Conservation (phyloP, 225 moss, liverwort and hornwort species). For the Physcomitrellopsis africana region DNA sequence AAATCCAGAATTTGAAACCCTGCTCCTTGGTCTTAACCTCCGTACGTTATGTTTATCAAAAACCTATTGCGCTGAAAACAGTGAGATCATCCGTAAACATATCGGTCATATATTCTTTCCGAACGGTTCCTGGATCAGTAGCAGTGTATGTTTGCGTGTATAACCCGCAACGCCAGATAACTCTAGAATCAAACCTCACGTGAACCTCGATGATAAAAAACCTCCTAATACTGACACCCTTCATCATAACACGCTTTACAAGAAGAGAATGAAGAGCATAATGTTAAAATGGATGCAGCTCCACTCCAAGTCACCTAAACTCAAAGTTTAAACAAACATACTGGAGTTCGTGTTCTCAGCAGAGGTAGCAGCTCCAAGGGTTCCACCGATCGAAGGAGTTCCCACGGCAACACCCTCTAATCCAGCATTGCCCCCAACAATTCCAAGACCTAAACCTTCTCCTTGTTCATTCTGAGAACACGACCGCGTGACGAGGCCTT, state of each 20-base stretch:
- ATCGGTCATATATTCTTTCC: neutral
- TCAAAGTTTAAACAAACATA: too few relatives aligned
- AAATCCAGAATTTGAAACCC: neutral
- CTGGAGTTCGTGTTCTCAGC: too few relatives aligned
- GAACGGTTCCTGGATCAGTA: neutral
- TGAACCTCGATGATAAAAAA: neutral
- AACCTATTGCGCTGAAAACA: neutral
- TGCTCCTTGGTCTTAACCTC: neutral
- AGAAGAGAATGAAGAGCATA: too few relatives aligned
- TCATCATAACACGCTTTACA: too few relatives aligned
- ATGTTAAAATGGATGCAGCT: neutral
- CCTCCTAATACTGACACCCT: too few relatives aligned
- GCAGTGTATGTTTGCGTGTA: neutral
- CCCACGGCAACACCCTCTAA: neutral
- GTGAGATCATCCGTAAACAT: neutral
- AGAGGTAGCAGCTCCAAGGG: too few relatives aligned
- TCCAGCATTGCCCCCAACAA: slow-evolving; percentile 22
- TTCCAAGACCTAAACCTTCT: neutral
- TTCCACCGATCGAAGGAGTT: too few relatives aligned
- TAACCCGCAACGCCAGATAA: neutral
- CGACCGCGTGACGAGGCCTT: neutral
- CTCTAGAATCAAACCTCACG: slow-evolving; percentile 4
- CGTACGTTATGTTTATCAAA: neutral
- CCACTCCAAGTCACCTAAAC: neutral
- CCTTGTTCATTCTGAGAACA: neutral